These are phyloP conservation scores for Candida quercuum DNA, from an alignment of 805 yeast genomes.

Conservation along the genomic window DNA sequence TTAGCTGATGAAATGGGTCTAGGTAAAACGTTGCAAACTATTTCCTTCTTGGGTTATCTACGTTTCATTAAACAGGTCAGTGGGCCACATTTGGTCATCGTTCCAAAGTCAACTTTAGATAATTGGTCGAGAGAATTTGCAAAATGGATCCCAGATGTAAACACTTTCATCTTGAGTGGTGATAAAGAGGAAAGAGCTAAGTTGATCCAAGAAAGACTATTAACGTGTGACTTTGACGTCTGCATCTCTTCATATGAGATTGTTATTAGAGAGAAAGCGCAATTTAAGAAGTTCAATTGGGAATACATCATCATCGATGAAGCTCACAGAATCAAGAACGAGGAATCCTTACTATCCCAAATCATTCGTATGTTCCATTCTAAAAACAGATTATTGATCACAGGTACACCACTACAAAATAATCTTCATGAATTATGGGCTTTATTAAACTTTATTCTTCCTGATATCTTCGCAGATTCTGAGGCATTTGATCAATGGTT, in stretches of 20 bases:
- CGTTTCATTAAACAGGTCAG: slow-evolving; percentile 52
- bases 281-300: slow-evolving; percentile 66
- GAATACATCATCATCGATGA: slow-evolving; percentile 76
- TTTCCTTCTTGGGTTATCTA: slow-evolving; percentile 62
- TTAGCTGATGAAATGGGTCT: slow-evolving; percentile 86
- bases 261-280: slow-evolving; percentile 67
- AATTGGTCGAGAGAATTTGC: slow-evolving; percentile 77
- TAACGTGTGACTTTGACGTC: slow-evolving; percentile 66
- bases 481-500: slow-evolving; percentile 78
- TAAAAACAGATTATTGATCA: slow-evolving; percentile 62
- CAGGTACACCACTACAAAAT: slow-evolving; percentile 81
- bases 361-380: slow-evolving; percentile 70
- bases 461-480: slow-evolving; percentile 72
- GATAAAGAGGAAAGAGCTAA: slow-evolving; percentile 61
- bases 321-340: slow-evolving; percentile 80
- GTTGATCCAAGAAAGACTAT: slow-evolving; percentile 42
- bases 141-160: slow-evolving; percentile 77
- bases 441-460: slow-evolving; percentile 64
- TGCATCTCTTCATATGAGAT: slow-evolving; percentile 61
- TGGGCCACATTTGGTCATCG: slow-evolving; percentile 74
- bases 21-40: slow-evolving; percentile 78
- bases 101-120: slow-evolving; percentile 76
- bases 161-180: slow-evolving; percentile 66
- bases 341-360: slow-evolving; percentile 54
- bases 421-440: slow-evolving; percentile 83